Evolutionary conservation across 2,329 filamentous ascomycete genomes (phyloP).

Genomic region (Davidsoniella australis): DNA sequence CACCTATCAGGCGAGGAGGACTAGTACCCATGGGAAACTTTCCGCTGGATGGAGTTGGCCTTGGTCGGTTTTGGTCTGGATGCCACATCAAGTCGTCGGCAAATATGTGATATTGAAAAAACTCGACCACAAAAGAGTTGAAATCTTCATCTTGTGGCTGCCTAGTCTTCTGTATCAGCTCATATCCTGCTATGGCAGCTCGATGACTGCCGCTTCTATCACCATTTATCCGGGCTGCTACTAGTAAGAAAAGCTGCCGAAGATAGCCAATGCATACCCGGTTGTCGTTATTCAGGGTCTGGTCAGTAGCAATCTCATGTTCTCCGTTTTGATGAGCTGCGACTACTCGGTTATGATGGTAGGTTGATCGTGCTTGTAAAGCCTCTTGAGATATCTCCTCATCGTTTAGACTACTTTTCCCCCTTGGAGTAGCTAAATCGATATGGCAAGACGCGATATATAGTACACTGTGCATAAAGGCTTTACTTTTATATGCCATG

Average conservation of each 20-base stretch:
- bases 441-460: constrained; percentile 68
- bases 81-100: constrained; percentile 44
- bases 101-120: constrained; percentile 69
- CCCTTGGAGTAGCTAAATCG: constrained; percentile 40
- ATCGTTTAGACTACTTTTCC: constrained; percentile 32
- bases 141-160: constrained; percentile 51
- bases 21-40: constrained; percentile 23
- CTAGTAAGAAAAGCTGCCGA: constrained; percentile 44
- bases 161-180: constrained; percentile 46
- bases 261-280: constrained; percentile 37
- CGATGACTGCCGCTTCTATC: constrained; percentile 51
- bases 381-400: constrained; percentile 16
- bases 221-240: constrained; percentile 40
- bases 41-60: constrained; percentile 28
- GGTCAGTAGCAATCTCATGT: background rate
- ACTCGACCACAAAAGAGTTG: constrained; percentile 47
- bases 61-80: constrained; percentile 22
- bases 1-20: constrained; percentile 50
- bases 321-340: background rate
- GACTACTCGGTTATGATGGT: background rate
- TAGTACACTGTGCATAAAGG: constrained; percentile 80
- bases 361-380: background rate
- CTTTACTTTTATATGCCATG: constrained; percentile 61
- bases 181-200: constrained; percentile 62
- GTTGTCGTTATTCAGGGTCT: background rate